These are phyloP conservation scores for Hypholoma sublateritium DNA, from an alignment of 768 basidiomycete genomes.

Conservation along the genomic window DNA sequence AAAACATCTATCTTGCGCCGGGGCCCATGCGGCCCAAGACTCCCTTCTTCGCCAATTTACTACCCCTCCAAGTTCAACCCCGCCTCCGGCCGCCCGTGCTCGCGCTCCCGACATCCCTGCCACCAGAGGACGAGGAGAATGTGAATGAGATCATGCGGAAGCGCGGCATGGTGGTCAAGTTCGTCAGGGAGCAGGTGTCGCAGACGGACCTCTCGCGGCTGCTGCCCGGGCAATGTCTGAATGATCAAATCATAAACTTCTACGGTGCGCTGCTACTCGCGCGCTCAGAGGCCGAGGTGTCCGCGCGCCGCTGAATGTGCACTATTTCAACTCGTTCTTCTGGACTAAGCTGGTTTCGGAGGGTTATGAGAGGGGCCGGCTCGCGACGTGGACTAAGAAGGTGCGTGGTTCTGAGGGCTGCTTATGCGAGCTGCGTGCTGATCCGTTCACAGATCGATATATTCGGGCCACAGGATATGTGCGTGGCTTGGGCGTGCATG, in stretches of 20 bases:
- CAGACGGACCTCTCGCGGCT: slow-evolving; percentile 69
- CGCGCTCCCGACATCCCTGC: slow-evolving; percentile 53
- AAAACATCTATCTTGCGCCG: too few relatives aligned
- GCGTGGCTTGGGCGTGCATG: too few relatives aligned
- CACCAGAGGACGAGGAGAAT: slow-evolving; percentile 54
- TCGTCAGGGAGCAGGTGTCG: slow-evolving; percentile 68
- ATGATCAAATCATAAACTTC: slow-evolving; percentile 97
- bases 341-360: slow-evolving; percentile 75
- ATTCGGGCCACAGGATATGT: too few relatives aligned
- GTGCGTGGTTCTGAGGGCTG: slow-evolving; percentile 37
- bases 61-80: slow-evolving; percentile 68
- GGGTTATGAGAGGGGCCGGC: slow-evolving; percentile 79
- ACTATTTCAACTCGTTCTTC: slow-evolving; percentile 94
- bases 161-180: slow-evolving; percentile 60
- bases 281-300: slow-evolving; percentile 50
- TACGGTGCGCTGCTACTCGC: slow-evolving; percentile 84
- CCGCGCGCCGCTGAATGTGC: slow-evolving; percentile 55
- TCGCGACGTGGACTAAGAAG: slow-evolving; percentile 96
- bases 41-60: slow-evolving; percentile 57
- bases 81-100: slow-evolving; percentile 46
- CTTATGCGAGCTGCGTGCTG: not conserved
- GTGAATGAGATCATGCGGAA: slow-evolving; percentile 57
- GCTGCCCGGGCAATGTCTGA: slow-evolving; percentile 79
- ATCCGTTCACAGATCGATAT: slow-evolving; percentile 78
- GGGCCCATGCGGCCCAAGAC: too few relatives aligned